phyloP scores from a whole-genome alignment of 1,284 basidiomycete species.

The Ceratorhiza oryzae-sativae region DNA sequence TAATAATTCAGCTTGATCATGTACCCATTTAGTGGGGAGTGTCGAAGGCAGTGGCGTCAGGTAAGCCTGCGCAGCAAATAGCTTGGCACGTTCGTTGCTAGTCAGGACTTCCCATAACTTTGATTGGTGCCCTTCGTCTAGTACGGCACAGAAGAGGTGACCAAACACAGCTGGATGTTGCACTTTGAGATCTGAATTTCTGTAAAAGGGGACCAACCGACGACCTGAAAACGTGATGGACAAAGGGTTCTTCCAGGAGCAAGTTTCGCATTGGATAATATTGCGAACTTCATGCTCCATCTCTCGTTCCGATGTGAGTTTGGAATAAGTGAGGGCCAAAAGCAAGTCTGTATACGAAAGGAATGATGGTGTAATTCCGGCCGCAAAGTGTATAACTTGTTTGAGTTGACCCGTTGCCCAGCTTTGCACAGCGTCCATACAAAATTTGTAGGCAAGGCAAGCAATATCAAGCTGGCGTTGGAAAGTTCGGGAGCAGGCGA shows the following conservation, averaged over 20 bases:
- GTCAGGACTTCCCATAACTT: background rate
- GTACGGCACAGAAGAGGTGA: background rate
- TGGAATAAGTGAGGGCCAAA: background rate
- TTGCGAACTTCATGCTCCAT: background rate
- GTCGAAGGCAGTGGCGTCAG: conserved; percentile 8
- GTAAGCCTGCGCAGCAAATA: background rate
- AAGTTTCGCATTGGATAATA: background rate
- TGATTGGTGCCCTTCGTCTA: conserved; percentile 1
- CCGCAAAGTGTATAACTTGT: background rate
- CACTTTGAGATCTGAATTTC: background rate
- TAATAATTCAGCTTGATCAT: background rate
- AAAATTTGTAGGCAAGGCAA: background rate
- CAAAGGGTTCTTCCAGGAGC: too few relatives aligned
- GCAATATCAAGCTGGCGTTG: conserved; percentile 22
- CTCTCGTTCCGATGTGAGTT: background rate
- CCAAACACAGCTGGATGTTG: conserved; percentile 15
- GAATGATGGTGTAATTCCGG: background rate
- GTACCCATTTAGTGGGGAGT: background rate
- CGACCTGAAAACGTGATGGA: background rate
- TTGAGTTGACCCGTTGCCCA: conserved; percentile 5
- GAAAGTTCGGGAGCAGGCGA: background rate
- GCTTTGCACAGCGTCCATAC: background rate
- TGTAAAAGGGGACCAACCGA: background rate
- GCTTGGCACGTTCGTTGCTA: background rate
- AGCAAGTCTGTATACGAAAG: background rate